These are phyloP conservation scores for Phytophthora sp. DNA, from an alignment of 352 stramenopile species.

Conservation along the genomic window DNA sequence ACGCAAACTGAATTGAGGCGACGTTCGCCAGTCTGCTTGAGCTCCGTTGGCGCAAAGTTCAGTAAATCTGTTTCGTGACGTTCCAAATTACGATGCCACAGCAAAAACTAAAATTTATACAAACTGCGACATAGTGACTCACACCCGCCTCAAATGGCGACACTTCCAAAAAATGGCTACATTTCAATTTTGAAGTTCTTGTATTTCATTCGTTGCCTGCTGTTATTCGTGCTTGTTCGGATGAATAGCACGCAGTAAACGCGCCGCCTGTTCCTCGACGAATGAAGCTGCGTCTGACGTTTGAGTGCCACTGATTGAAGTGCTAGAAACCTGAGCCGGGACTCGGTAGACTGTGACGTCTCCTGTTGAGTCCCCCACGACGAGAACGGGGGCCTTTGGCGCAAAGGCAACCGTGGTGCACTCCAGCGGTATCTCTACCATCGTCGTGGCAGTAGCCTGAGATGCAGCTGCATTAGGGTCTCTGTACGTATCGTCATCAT, in stretches of 20 bases:
- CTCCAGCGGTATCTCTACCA: constrained; percentile 56
- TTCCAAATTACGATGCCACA: too few species aligned
- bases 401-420: constrained; percentile 81
- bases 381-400: constrained; percentile 68
- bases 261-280: constrained; percentile 61
- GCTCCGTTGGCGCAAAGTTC: not conserved
- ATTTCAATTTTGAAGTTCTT: not conserved
- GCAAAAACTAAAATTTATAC: too few species aligned
- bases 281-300: constrained; percentile 27
- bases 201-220: not conserved
- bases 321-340: constrained; percentile 41
- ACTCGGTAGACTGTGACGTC: constrained; percentile 82
- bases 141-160: constrained; percentile 1
- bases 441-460: constrained; percentile 1
- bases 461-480: constrained; percentile 11
- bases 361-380: constrained; percentile 78
- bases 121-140: too few species aligned
- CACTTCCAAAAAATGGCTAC: constrained; percentile 10
- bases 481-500: constrained; percentile 15
- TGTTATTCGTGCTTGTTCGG: constrained; percentile 62
- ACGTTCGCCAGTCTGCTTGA: not conserved
- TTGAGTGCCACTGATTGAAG: not conserved
- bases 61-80: constrained; percentile 10
- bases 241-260: constrained; percentile 55
- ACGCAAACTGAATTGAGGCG: constrained; percentile 21